Base-by-base conservation (phyloP, 2,329 filamentous ascomycete species). In the Colletotrichum sp. region DNA sequence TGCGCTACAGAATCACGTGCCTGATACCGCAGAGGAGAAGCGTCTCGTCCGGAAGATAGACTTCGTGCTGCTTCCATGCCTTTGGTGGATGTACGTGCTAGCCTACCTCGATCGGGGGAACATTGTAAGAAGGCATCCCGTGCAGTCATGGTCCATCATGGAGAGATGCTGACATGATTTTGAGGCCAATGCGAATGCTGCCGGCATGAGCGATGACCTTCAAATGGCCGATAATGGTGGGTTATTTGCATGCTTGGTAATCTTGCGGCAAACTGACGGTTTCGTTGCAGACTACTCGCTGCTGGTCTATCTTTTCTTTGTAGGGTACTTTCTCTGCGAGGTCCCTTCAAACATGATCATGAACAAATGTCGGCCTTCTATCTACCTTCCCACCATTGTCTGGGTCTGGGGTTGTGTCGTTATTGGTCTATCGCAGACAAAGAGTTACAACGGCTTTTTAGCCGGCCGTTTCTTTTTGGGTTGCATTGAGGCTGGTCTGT, bases 391-490 rank as follows among this genome's bases (percentile, higher is more conserved):
- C 18, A 71, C 70, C 63, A 77, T 78, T 68, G 71, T 68, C 26
- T 71, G 62, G 18, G 69, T 39, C 12, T 79, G 78, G 77, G 77
- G 77, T 57, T 34, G 71, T 59, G 72, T 77, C 15, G 77, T 86
- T 9, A 87, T 87, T 8, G 83, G 85, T 74, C 91, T 90, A 87
- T 87, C 87, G 5, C 84, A 82, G 3, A 85, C 88, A 60, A 80
- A 88, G 10, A 69, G 59, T 85, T 82, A 60, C 44, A 64, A 39
- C 89, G 87, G 80, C 82, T 9, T 86, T 88, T 18, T 81, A 90
- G 88, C 87, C 7, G 91, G 89, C 77, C 86, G 89, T 4, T 90
- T 91, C 77, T 88, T 87, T 4, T 52, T 52, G 44, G 44, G 44
- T 21, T 52, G 44, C 44, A 52, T 52, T 21, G 44, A 52, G 44